Percentiles rank a stretch among this genome's conserved stretches.
Evolutionary conservation across 306 rosid species (phyloP).

Genomic region (Medicago ruthenica): DNA sequence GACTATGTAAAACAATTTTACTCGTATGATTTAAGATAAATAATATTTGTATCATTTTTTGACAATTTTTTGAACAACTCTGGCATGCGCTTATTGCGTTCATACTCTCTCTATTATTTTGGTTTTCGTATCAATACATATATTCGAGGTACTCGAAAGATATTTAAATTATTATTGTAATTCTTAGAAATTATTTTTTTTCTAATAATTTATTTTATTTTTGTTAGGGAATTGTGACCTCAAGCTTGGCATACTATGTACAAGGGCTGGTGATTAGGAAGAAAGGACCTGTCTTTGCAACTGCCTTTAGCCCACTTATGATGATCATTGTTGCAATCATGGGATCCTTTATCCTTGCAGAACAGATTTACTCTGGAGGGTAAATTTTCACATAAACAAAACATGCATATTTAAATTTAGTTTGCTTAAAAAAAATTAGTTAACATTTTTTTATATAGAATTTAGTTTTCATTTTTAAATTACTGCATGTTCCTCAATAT

Average conservation of each 20-base stretch:
- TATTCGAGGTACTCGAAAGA: not conserved
- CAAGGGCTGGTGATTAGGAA: constrained; percentile 90
- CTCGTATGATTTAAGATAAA: no score
- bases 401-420: not conserved
- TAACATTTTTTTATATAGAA: no score
- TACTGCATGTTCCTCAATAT: no score
- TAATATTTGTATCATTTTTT: no score
- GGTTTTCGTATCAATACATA: no score
- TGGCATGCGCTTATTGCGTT: no score
- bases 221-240: constrained; percentile 81
- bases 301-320: constrained; percentile 98
- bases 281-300: constrained; percentile 94
- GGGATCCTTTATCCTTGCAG: constrained; percentile 88
- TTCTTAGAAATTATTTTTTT: not conserved
- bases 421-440: no score
- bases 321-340: constrained; percentile 90
- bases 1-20: no score
- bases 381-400: constrained; percentile 41
- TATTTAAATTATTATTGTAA: not conserved
- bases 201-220: not conserved
- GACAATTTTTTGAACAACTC: no score
- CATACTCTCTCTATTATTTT: no score
- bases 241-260: constrained; percentile 90
- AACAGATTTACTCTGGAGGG: constrained; percentile 88
- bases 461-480: no score